A percentile compares a stretch with the other conserved stretches of the same genome.
These are phyloP conservation scores for Mycena chlorophos DNA, from an alignment of 768 basidiomycete species.

Conservation along the genomic window DNA sequence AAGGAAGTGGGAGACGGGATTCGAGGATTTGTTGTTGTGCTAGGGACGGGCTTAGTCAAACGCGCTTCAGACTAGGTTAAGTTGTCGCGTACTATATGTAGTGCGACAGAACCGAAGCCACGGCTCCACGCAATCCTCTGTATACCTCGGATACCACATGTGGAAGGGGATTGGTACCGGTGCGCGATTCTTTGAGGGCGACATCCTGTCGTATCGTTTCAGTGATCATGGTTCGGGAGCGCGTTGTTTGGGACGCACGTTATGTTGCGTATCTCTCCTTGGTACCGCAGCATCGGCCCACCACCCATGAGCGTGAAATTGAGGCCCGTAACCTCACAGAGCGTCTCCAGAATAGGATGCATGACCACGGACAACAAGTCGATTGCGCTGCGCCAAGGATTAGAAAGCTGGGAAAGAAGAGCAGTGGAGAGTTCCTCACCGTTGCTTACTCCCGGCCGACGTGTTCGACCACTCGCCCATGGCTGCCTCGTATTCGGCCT, in stretches of 20 bases:
- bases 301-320: background rate
- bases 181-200: background rate
- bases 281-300: conserved; percentile 5
- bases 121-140: background rate
- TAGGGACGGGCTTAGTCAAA: background rate
- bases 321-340: background rate
- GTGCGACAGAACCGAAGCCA: background rate
- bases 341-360: background rate
- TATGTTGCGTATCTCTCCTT: background rate
- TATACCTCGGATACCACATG: background rate
- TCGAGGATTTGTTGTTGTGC: too few relatives aligned
- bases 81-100: background rate
- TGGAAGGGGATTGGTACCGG: background rate
- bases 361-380: too few relatives aligned
- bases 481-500: background rate
- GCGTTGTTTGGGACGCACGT: background rate
- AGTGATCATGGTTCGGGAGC: background rate
- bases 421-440: too few relatives aligned
- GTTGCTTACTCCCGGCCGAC: background rate
- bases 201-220: background rate
- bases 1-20: background rate
- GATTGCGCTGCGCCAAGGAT: too few relatives aligned
- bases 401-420: too few relatives aligned
- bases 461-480: background rate
- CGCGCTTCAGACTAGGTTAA: too few relatives aligned